phyloP scores from a whole-genome alignment of 305 asterid genomes.

The Fraxinus sp. region DNA sequence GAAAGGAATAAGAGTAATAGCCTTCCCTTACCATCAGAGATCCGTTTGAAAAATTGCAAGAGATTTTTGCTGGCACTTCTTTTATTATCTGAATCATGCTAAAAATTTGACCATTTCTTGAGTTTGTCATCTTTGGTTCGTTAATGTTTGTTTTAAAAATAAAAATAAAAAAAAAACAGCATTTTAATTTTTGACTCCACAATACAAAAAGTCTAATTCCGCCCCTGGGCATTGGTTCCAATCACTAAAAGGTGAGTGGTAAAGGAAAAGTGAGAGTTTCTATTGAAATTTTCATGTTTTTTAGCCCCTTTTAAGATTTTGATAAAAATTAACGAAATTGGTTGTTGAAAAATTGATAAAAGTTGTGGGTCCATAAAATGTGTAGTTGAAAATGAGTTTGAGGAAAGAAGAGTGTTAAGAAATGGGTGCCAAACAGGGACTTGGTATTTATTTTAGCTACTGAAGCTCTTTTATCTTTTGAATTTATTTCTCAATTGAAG shows the following conservation, averaged over 20 bases:
- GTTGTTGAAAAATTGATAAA: too few species aligned
- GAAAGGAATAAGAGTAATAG: background rate
- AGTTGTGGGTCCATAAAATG: too few species aligned
- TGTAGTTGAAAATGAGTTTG: too few species aligned
- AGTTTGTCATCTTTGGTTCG: background rate
- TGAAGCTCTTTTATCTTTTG: background rate
- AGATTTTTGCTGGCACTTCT: background rate
- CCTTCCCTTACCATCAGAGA: background rate
- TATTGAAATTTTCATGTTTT: background rate
- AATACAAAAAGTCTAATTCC: too few species aligned
- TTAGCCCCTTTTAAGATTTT: too few species aligned
- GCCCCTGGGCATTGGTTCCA: background rate
- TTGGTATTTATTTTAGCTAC: background rate
- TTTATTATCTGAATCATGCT: background rate
- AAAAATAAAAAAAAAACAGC: too few species aligned
- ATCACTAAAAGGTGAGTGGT: background rate
- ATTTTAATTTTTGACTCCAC: too few species aligned
- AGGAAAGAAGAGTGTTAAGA: too few species aligned
- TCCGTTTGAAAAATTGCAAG: background rate
- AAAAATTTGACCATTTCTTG: background rate
- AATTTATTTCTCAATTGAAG: background rate
- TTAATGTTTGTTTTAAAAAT: too few species aligned
- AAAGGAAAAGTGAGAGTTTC: background rate
- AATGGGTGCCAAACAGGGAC: too few species aligned
- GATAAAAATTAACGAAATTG: too few species aligned